These are phyloP conservation scores for Naganishia friedmannii DNA, from an alignment of 768 basidiomycete species.

Conservation along the genomic window DNA sequence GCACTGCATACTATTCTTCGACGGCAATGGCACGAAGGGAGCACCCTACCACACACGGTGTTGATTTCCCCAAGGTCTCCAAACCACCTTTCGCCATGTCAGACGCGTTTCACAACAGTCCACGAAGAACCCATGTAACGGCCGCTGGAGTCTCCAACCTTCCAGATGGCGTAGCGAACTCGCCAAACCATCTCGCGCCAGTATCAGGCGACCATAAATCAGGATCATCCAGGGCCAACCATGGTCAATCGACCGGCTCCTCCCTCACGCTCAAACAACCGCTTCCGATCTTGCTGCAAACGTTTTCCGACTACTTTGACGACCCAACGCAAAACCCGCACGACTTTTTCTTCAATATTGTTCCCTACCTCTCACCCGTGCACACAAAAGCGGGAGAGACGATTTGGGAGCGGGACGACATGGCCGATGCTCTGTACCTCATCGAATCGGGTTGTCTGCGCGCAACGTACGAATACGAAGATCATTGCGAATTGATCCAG, in stretches of 20 bases:
- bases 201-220: background rate
- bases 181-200: background rate
- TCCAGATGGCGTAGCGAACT: slow-evolving; percentile 18
- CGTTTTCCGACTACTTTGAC: slow-evolving; percentile 70
- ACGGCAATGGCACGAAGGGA: slow-evolving; percentile 28
- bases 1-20: slow-evolving; percentile 49
- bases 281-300: slow-evolving; percentile 69
- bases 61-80: slow-evolving; percentile 46
- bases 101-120: slow-evolving; percentile 62
- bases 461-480: slow-evolving; percentile 75
- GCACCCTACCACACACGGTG: slow-evolving; percentile 14
- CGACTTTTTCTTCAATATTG: slow-evolving; percentile 63
- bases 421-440: slow-evolving; percentile 78
- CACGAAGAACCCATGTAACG: slow-evolving; percentile 65
- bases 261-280: slow-evolving; percentile 59
- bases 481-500: slow-evolving; percentile 65
- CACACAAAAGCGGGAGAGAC: slow-evolving; percentile 61
- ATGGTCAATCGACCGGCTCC: slow-evolving; percentile 1
- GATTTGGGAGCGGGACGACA: slow-evolving; percentile 75
- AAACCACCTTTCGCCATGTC: slow-evolving; percentile 56
- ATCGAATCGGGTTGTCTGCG: slow-evolving; percentile 81
- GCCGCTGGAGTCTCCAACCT: slow-evolving; percentile 67
- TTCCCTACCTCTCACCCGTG: slow-evolving; percentile 68
- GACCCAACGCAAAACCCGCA: slow-evolving; percentile 34
- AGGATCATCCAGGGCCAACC: background rate